Percentiles rank a stretch among this genome's conserved stretches.
Conservation (phyloP, 2,329 filamentous ascomycete species). For the Rachicladosporium sp. region DNA sequence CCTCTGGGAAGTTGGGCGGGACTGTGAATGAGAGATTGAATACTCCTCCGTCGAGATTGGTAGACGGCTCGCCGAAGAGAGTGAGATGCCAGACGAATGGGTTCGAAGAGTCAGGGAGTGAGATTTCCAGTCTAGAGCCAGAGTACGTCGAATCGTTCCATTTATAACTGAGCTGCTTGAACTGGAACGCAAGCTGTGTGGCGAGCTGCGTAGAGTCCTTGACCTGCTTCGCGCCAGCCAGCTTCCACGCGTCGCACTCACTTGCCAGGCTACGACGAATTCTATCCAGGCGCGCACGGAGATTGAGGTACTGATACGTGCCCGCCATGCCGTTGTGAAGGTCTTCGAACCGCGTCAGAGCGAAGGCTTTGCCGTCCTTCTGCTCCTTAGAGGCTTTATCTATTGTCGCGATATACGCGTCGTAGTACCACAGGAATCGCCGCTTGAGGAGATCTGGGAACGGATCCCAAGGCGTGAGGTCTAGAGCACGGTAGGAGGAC, state of each 20-base stretch:
- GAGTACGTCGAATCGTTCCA: constrained; percentile 53
- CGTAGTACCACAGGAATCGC: constrained; percentile 91
- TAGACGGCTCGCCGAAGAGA: constrained; percentile 86
- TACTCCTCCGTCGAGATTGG: constrained; percentile 81
- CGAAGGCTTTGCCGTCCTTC: constrained; percentile 52
- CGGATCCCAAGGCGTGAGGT: constrained; percentile 56
- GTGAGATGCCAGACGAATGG: constrained; percentile 83
- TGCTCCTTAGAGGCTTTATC: constrained; percentile 50
- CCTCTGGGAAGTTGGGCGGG: constrained; percentile 74
- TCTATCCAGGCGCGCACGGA: constrained; percentile 54
- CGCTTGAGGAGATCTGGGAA: constrained; percentile 87
- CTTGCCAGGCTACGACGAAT: constrained; percentile 60
- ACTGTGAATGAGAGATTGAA: constrained; percentile 71
- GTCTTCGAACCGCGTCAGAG: constrained; percentile 80
- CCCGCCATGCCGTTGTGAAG: constrained; percentile 72
- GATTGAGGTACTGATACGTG: constrained; percentile 64
- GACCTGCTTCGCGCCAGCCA: constrained; percentile 51
- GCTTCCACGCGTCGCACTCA: constrained; percentile 61
- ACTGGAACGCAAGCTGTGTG: constrained; percentile 71
- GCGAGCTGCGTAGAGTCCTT: constrained; percentile 61
- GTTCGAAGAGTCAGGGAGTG: constrained; percentile 59
- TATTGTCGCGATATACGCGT: constrained; percentile 66
- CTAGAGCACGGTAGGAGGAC: constrained; percentile 16
- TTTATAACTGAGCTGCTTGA: constrained; percentile 64
- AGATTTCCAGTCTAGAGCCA: constrained; percentile 59